These are phyloP conservation scores for Cyamopsis tetragonoloba DNA, from an alignment of 306 rosid species.

Conservation along the genomic window DNA sequence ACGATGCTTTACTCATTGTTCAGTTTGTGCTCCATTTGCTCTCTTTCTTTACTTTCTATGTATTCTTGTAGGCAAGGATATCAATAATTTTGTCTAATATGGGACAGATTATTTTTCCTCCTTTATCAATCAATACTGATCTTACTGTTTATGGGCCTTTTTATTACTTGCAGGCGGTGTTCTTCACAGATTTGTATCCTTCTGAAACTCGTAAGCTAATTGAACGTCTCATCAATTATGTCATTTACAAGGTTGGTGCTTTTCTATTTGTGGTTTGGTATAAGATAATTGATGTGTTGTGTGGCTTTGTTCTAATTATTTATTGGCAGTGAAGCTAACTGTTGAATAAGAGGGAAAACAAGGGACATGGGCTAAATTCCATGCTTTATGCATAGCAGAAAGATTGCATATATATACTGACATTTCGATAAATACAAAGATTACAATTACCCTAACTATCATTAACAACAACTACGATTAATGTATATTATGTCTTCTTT, in stretches of 20 bases:
- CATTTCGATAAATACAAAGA: no score
- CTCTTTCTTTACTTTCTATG: background rate
- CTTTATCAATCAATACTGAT: background rate
- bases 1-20: background rate
- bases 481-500: background rate
- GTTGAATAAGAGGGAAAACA: no score
- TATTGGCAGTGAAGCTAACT: background rate
- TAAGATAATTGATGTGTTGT: background rate
- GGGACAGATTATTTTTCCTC: background rate
- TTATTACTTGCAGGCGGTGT: slow-evolving; percentile 64
- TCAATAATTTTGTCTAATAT: background rate
- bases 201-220: slow-evolving; percentile 75
- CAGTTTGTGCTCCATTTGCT: background rate
- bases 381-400: no score
- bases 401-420: no score
- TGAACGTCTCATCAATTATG: slow-evolving; percentile 83
- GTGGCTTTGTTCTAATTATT: slow-evolving; percentile 9
- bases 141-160: slow-evolving; percentile 18
- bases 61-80: background rate
- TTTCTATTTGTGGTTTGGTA: background rate
- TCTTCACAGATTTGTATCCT: slow-evolving; percentile 78
- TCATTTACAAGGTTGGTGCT: slow-evolving; percentile 78
- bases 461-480: no score
- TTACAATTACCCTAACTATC: no score
- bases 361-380: no score